Evolutionary conservation across 805 yeast species (phyloP).

Genomic region (Ogataea degrootiae): DNA sequence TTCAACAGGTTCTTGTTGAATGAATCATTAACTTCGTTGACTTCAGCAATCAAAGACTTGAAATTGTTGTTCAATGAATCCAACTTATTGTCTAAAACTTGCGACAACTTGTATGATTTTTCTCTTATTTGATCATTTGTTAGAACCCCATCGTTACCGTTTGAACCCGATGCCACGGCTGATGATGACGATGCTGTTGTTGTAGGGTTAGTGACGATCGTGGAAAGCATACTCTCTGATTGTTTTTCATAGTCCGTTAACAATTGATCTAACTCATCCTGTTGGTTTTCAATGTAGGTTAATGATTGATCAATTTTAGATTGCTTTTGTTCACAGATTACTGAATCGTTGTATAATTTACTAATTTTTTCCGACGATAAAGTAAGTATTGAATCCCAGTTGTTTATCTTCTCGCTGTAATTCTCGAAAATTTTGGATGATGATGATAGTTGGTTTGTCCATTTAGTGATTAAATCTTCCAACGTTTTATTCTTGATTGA

Average conservation of each 20-base stretch:
- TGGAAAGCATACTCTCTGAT: conserved; percentile 46
- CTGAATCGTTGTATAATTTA: conserved; percentile 68
- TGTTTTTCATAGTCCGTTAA: conserved; percentile 79
- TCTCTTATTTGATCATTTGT: conserved; percentile 83
- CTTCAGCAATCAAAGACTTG: conserved; percentile 70
- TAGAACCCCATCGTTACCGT: conserved; percentile 28
- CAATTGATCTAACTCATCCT: conserved; percentile 80
- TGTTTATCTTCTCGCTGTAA: conserved; percentile 68
- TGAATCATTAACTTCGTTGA: conserved; percentile 76
- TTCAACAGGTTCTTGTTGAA: conserved; percentile 57
- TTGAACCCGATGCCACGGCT: background rate
- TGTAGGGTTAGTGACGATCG: conserved; percentile 10
- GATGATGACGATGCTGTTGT: background rate
- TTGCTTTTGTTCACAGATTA: conserved; percentile 82
- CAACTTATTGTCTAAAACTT: conserved; percentile 73
- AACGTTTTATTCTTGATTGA: conserved; percentile 85
- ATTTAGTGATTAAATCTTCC: conserved; percentile 86
- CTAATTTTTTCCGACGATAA: conserved; percentile 82
- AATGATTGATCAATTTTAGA: conserved; percentile 82
- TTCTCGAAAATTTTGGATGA: conserved; percentile 69
- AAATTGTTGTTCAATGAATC: conserved; percentile 74
- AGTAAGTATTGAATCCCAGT: conserved; percentile 83
- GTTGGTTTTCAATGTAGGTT: conserved; percentile 83
- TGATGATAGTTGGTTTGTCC: conserved; percentile 82
- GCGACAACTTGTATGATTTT: conserved; percentile 84